phyloP scores from a whole-genome alignment of 768 basidiomycete species.

The Lactarius hatsudake region DNA sequence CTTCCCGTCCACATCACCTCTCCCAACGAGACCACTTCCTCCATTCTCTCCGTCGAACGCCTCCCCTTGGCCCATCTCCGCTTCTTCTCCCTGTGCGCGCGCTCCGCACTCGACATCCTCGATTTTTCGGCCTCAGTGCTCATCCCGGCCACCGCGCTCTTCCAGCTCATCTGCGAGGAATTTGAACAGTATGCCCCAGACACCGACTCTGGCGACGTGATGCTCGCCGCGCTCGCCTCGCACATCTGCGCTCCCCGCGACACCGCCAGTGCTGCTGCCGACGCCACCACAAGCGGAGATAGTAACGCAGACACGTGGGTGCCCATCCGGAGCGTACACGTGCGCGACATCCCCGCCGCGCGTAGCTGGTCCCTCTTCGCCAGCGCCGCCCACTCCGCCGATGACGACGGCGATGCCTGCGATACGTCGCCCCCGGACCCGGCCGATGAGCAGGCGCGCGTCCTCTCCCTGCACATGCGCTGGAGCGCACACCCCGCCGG shows the following conservation, averaged over 20 bases:
- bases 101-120: conserved; percentile 24
- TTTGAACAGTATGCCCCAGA: conserved; percentile 14
- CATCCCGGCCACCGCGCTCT: conserved; percentile 17
- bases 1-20: conserved; percentile 18
- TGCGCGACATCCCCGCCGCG: conserved; percentile 21
- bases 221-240: conserved; percentile 23
- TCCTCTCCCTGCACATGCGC: conserved; percentile 22
- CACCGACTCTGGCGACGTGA: conserved; percentile 20
- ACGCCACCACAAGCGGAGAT: neutral
- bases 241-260: conserved; percentile 16
- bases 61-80: conserved; percentile 11
- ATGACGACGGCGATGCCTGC: neutral
- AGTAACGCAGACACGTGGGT: conserved; percentile 10
- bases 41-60: conserved; percentile 16
- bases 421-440: conserved; percentile 14
- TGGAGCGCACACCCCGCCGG: conserved; percentile 16
- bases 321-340: conserved; percentile 13
- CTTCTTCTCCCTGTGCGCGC: conserved; percentile 21
- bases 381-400: conserved; percentile 7
- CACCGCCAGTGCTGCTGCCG: neutral
- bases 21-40: conserved; percentile 4
- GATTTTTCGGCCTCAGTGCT: conserved; percentile 16
- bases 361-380: conserved; percentile 24
- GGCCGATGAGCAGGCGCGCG: conserved; percentile 17
- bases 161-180: conserved; percentile 24